Percentiles rank a stretch among this genome's conserved stretches.
These are phyloP conservation scores for Hypoxylon intermedium DNA, from an alignment of 495 filamentous ascomycete species.

Conservation along the genomic window DNA sequence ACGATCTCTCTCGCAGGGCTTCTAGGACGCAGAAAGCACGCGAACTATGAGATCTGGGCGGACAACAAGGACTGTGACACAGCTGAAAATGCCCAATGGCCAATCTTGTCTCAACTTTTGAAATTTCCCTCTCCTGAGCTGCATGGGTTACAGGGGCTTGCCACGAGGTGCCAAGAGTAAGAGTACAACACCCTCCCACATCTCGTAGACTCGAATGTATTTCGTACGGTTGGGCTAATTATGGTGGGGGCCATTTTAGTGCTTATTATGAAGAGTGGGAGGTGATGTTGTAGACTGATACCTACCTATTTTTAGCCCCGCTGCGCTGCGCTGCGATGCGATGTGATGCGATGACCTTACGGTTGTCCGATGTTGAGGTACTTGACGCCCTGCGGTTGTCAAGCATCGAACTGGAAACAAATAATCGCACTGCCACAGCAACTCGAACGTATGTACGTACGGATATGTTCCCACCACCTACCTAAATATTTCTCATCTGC, in stretches of 20 bases:
- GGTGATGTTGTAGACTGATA: neutral
- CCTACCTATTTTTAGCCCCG: neutral
- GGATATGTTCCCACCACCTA: neutral
- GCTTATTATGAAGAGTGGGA: neutral
- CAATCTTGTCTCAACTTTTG: constrained; percentile 22
- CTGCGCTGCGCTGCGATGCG: no score
- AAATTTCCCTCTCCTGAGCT: neutral
- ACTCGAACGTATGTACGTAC: neutral
- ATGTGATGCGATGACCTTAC: no score
- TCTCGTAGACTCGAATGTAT: neutral
- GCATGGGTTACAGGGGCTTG: constrained; percentile 12
- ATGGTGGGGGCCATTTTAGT: constrained; percentile 2
- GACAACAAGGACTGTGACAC: constrained; percentile 19
- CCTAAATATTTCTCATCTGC: neutral
- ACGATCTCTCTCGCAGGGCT: constrained; percentile 14
- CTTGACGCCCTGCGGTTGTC: neutral
- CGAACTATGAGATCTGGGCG: constrained; percentile 23
- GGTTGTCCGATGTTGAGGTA: neutral
- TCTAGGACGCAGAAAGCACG: constrained; percentile 14
- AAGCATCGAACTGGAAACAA: neutral
- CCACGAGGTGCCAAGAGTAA: constrained; percentile 28
- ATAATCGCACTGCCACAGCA: constrained; percentile 25
- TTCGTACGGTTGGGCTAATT: constrained; percentile 1
- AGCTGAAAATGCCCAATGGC: constrained; percentile 29
- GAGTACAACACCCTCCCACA: neutral